Percentiles rank a stretch among this genome's conserved stretches.
These are phyloP conservation scores for Primulina huaijiensis DNA, from an alignment of 257 asterid genomes.

Conservation along the genomic window DNA sequence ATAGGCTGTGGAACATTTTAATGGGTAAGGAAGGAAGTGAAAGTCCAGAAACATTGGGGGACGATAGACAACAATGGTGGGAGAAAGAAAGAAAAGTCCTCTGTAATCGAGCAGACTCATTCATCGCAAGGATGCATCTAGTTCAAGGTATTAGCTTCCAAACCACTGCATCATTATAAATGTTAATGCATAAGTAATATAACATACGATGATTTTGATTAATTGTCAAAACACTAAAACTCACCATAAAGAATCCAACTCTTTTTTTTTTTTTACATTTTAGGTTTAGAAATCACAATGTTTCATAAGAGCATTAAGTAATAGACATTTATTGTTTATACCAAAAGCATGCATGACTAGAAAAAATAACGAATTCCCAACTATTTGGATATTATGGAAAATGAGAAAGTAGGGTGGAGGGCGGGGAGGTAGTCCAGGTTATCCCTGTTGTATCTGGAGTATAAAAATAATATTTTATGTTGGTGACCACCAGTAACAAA, in stretches of 20 bases:
- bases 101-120: constrained; percentile 78
- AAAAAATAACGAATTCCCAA: background rate
- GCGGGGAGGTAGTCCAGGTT: background rate
- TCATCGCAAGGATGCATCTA: constrained; percentile 90
- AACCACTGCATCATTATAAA: constrained; percentile 6
- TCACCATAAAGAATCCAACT: background rate
- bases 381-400: background rate
- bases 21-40: constrained; percentile 71
- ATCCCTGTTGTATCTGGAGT: background rate
- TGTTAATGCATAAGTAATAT: constrained; percentile 11
- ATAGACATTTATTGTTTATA: no score
- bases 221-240: background rate
- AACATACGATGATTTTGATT: constrained; percentile 16
- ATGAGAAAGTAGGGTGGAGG: background rate
- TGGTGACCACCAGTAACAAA: background rate
- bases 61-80: constrained; percentile 75
- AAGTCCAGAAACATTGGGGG: constrained; percentile 49
- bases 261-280: background rate
- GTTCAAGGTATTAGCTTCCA: constrained; percentile 72
- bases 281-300: background rate
- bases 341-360: background rate
- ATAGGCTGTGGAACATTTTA: constrained; percentile 76
- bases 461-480: no score
- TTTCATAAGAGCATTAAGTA: no score
- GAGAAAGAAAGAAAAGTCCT: constrained; percentile 74